Base-by-base conservation (phyloP, 352 stramenopile species). In the Phytophthora chlamydospora region DNA sequence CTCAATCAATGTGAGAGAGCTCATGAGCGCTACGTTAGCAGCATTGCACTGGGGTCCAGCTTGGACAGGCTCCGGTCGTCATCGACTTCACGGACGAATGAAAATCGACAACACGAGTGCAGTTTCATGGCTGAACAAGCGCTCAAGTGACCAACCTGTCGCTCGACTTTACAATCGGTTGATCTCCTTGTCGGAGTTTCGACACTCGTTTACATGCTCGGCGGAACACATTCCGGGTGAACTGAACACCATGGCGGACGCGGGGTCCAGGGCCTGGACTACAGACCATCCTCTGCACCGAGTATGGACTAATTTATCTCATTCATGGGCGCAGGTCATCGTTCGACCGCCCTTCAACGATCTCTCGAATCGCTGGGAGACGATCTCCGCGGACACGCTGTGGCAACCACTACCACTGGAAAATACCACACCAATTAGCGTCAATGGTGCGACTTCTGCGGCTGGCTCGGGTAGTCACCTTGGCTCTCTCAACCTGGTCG, bases 281-380 rank as follows among this genome's bases (percentile, higher is more conserved):
- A 13, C 6, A 31, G 17, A 61, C 39, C 49, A 61, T 21, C 48
- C 27, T 14, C 17, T 66, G 7, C 13, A 60, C 4, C 0, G 0
- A 13, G 7, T 52, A 7, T 69, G 34, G 61, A 50, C 52, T 69
- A 55, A 56, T 46, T 55, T 65, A n/a, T 66, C 62, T 0, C 0
- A 16, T 52, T 43, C 27, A 5, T 66, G 56, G 49, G 41, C 35
- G 16, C 62, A 71, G 55, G 27, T 66, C 8, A 8, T 7, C 2
- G 29, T 58, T 27, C 11, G 12, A 9, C 48, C 62, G n/a, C 48
- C 29, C 4, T 58, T 48, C 62, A 8, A 62, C 34, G n/a, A 62
- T 66, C 49, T 62, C 43, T 66, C 11, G 31, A 33, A 4, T 16
- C 4, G 53, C n/a, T 64, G 53, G 52, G 60, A 35, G 21, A 58